phyloP scores from a whole-genome alignment of 176 grass and related monocot genomes.

The Avena sativa region DNA sequence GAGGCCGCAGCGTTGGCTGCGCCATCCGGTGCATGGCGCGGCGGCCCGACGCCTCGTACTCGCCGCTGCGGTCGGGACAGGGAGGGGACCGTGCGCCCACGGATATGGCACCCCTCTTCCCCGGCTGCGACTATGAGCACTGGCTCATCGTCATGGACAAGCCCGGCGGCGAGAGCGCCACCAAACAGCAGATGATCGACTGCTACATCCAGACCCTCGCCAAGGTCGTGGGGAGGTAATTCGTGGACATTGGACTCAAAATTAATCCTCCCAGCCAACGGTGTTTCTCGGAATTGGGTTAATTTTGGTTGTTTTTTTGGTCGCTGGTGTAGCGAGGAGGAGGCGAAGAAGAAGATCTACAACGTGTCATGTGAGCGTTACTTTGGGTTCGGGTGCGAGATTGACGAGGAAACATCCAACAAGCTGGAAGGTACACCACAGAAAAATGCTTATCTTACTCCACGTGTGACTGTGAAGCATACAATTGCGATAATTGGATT shows the following conservation, averaged over 20 bases:
- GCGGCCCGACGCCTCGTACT: constrained; percentile 59
- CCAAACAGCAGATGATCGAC: constrained; percentile 98
- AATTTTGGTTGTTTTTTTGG: constrained; percentile 21
- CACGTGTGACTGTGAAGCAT: background rate
- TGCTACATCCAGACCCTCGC: constrained; percentile 95
- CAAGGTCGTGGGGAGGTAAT: constrained; percentile 91
- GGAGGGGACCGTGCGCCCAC: constrained; percentile 72
- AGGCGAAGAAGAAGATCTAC: constrained; percentile 91
- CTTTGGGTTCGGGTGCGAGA: constrained; percentile 93
- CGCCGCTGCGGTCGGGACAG: constrained; percentile 75
- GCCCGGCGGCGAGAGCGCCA: constrained; percentile 80
- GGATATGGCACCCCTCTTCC: constrained; percentile 91
- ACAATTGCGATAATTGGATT: background rate
- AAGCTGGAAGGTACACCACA: constrained; percentile 73
- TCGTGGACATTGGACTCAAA: background rate
- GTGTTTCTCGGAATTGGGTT: background rate
- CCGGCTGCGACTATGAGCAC: constrained; percentile 97
- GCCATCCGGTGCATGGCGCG: constrained; percentile 80
- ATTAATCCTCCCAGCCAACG: background rate
- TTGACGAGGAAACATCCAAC: constrained; percentile 87
- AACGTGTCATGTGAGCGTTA: constrained; percentile 98
- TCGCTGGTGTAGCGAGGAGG: constrained; percentile 70
- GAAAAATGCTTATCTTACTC: background rate
- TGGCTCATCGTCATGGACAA: constrained; percentile 99
- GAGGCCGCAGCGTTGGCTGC: constrained; percentile 43